Evolutionary conservation across 106 monocot genomes (phyloP), one percentile per base, ranked within the genome.

Genomic region (Triglochin maritima): DNA sequence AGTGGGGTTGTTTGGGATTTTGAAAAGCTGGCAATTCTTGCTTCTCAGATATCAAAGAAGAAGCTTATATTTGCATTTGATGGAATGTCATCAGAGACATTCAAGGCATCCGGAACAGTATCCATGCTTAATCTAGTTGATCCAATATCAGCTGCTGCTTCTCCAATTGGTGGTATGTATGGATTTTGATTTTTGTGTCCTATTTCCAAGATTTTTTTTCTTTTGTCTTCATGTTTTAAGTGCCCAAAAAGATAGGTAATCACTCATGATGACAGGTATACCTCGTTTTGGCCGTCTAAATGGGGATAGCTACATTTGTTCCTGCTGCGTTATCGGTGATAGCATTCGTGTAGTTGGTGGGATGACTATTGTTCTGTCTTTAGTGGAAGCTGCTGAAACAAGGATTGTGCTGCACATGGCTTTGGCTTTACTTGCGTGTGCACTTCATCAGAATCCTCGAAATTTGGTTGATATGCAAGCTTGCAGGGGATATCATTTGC

Each of bases 41-140:
- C 86, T 61, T 77, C 73, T 58, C 98, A 92, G 79, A 54, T 98
- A 70, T 79, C 85, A 52, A 92, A 92, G 42, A 98, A 89, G 77
- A 98, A 98, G 46, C 88, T 98, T 15, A 92, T 98, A 55, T 98
- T 98, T 81, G 86, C 91, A 60, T 98, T 98, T 81, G 98, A 98
- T 74, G 98, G 92, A 70, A 89, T 89, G 55, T 78, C 82, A 8
- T 88, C 88, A 15, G 98, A 98, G 74, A 72, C 88, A 79, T 88
- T 84, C 78, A 63, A 76, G 14, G 64, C 86, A 76, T 89, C 98
- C 71, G 98, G 98, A 51, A 86, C 84, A 56, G 60, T 79, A 49
- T 92, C 98, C 17, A 76, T 98, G 80, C 80, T 89, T 68, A 98
- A 98, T 89, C 80, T 98, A 71, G 89, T 98, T 44, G 98, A 98